phyloP scores from a whole-genome alignment of 768 basidiomycete genomes.

The Boletales sp. region DNA sequence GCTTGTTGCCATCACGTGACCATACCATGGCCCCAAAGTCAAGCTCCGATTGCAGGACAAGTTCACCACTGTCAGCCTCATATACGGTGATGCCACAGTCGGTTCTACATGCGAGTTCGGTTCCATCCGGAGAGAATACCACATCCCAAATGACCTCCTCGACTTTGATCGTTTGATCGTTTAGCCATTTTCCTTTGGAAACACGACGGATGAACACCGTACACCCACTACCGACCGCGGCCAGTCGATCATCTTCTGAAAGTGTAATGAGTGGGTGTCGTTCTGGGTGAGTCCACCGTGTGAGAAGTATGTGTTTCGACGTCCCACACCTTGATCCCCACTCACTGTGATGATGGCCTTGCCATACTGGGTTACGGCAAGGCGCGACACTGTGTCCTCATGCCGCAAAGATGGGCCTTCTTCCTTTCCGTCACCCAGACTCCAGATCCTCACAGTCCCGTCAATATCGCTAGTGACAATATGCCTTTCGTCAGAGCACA shows the following conservation, averaged over 20 bases:
- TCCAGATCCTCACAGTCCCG: not conserved
- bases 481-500: too few species aligned
- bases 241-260: constrained; percentile 2
- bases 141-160: not conserved
- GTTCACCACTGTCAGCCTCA: not conserved
- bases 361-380: constrained; percentile 1
- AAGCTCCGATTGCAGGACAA: too few species aligned
- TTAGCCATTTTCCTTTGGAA: not conserved
- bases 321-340: not conserved
- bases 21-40: too few species aligned
- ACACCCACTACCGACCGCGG: not conserved
- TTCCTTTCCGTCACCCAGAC: not conserved
- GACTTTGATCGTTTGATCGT: not conserved
- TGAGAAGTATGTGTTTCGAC: not conserved
- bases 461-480: not conserved
- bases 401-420: not conserved
- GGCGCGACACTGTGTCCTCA: rapidly evolving
- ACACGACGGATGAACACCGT: not conserved
- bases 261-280: not conserved
- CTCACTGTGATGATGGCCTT: not conserved
- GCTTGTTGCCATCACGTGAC: constrained; percentile 9
- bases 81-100: not conserved
- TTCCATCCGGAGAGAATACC: constrained; percentile 1
- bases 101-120: not conserved
- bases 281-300: not conserved